Base-by-base conservation (phyloP, 345 rosid genomes). In the Sisymbrium altissimum region DNA sequence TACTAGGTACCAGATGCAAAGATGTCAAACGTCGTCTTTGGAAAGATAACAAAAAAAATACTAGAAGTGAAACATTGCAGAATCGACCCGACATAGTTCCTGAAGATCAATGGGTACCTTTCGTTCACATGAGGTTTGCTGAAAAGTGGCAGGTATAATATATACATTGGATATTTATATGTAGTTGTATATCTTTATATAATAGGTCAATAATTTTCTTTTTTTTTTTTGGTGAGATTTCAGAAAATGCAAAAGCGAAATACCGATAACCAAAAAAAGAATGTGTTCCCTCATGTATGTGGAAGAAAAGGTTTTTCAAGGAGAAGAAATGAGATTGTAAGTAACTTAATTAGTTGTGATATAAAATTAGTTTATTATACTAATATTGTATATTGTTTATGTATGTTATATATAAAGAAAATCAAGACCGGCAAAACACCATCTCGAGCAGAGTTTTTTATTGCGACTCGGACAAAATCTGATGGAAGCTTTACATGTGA, bases 401-500 rank as follows among this genome's bases (percentile, higher is more conserved):
- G 29, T 5, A 27, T 68, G 35, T 12, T 21, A 8, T 45, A 7
- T 48, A 48, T 3, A 15, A 46, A 48, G 54, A 44, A 30, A 55
- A 2, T 5, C 45, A 46, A 40, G 9, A 43, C 21, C 0, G 54
- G n/a, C 29, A 54, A 68, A 55, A n/a, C 32, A 10, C 64, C 21
- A 25, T 1, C 14, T 41, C 19, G 43, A 43, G 73, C 7, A 1
- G 55, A 69, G 3, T 55, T 55, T 15, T 57, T 8, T 23, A 57
- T 57, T 2, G 57, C 19, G 18, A 9, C 17, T 44, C 45, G 38
- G 1, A 58, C 0, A 0, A 19, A 58, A 59, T 1, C 39, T 10
- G 46, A 71, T 48, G 75, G 39, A n/a, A 48, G 6, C 6, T 70
- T 70, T 19, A 27, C 23, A 46, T 45, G 13, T 4, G 58, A 70